Evolutionary conservation across 805 yeast species (phyloP), one percentile per base, ranked within the genome.

Genomic region (Metschnikowia gelsemii): DNA sequence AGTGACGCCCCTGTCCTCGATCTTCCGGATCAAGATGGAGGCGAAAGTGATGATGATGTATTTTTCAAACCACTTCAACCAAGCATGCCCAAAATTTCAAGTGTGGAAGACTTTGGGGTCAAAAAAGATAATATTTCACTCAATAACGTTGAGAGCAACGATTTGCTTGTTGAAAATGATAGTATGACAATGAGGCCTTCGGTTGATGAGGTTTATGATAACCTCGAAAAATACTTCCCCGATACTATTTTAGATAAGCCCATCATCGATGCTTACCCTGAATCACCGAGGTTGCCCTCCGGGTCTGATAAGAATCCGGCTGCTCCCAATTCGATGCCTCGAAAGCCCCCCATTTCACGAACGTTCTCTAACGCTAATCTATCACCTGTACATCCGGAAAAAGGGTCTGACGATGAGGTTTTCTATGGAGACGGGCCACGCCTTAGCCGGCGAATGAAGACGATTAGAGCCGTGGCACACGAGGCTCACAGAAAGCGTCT

Each of bases 151-250:
- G n/a, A n/a, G n/a, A n/a, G n/a, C 8, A 38, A 38, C 21, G 42
- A 38, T 3, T 38, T 38, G 37, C 28, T 38, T 14, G 13, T 27
- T 6, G 42, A 36, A 17, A 13, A 12, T 1, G 38, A 37, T 21
- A 18, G 41, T 4, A 63, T 68, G 87, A 81, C 84, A 6, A 83
- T 93, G 12, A 79, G 99, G 59, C 99, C 99, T 2, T 89, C 98
- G 0, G 84, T 96, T 1, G 98, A 91, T 56, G 95, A 87, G 30
- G 84, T 93, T 22, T 93, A 90, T 59, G 87, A 88, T 42, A 90
- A 93, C 54, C 75, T 93, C 47, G 99, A 93, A 52, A 78, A 79
- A 56, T 93, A 86, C 59, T 93, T 93, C 71, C 99, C 99, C 0
- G 76, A 85, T 53, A 82, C 97, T 0, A 91, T 91, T 62, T 73